Evolutionary conservation across 2,329 filamentous ascomycete genomes (phyloP).

Genomic region (Coniochaeta pulveracea): DNA sequence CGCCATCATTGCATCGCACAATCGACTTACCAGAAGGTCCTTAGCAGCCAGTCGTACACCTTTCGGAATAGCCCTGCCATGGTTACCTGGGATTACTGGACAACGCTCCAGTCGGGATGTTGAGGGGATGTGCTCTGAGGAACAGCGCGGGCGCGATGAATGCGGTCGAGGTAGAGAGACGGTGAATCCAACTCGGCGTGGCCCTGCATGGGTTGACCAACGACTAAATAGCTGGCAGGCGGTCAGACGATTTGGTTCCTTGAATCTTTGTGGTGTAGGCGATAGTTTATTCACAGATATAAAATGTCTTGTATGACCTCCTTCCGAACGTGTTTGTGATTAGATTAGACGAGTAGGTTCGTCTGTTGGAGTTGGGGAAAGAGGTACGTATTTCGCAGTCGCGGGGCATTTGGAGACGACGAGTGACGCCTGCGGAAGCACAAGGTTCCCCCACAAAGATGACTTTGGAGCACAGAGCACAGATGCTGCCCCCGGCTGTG

Average conservation of each 20-base stretch:
- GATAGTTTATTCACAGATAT: no score
- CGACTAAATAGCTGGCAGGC: conserved; percentile 26
- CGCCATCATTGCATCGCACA: neutral
- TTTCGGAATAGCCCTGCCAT: conserved; percentile 91
- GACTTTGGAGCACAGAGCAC: conserved; percentile 10
- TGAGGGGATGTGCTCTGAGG: no score
- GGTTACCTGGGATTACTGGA: no score
- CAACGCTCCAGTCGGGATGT: no score
- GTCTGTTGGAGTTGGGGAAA: neutral
- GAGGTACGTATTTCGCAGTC: no score
- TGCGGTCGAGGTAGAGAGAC: conserved; percentile 10
- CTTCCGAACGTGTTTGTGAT: conserved; percentile 10
- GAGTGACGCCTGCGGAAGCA: conserved; percentile 8
- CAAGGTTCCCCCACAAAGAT: conserved; percentile 13
- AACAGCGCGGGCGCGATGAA: no score
- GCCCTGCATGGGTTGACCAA: conserved; percentile 17
- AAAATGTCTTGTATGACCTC: conserved; percentile 30
- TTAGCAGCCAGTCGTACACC: conserved; percentile 96
- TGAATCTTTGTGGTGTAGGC: conserved; percentile 15
- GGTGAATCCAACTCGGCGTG: conserved; percentile 15
- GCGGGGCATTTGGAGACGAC: conserved; percentile 11
- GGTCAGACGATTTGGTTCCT: conserved; percentile 16
- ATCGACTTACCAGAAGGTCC: conserved; percentile 87
- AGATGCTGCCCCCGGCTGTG: conserved; percentile 13
- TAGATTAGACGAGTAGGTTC: no score